Base-by-base conservation (phyloP, 1,139 yeast species). In the Kurtzmaniella quercitrusa region DNA sequence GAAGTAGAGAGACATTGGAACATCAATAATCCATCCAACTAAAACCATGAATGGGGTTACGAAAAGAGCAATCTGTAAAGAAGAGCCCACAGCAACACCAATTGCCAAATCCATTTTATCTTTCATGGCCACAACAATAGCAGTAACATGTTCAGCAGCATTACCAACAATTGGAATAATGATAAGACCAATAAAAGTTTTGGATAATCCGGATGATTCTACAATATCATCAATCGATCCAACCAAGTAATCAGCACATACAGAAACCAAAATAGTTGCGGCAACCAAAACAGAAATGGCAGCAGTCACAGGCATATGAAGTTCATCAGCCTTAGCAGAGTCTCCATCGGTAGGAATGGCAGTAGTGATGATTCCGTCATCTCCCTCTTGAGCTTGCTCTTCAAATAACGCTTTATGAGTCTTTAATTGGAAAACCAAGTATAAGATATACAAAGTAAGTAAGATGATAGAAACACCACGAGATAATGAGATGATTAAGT, bases 71-170 rank as follows among this genome's bases (percentile, higher is more conserved):
- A 93, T 90, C 66, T 93, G 98, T 64, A 93, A 78, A 3, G 97
- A 89, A 3, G 95, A 86, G n/a, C 98, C 98, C 50, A 93, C 83
- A 9, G 98, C 98, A 41, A 93, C 98, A 45, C 97, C 96, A 54
- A 94, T 80, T 10, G 98, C 97, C 51, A 93, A 77, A 62, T 93
- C 98, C 97, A 94, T 93, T 67, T 94, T 93, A 66, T 93, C 89
- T 66, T 90, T 90, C 79, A 84, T 81, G 25, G 98, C 98, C 41
- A 93, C 98, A 50, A 89, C 78, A 40, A 93, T 85, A 2, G 98
- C 96, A 15, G 98, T 93, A 41, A 88, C 98, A 63, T 93, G 98
- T 66, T 93, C 98, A 12, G 98, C 98, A 2, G 98, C 98, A 58
- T 93, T 93, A 46, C 98, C 98, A 25, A 93, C 98, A 50, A 94